Percentiles rank a stretch among this genome's conserved stretches.
Conservation (phyloP, 352 stramenopile genomes). For the Phytophthora syringae region DNA sequence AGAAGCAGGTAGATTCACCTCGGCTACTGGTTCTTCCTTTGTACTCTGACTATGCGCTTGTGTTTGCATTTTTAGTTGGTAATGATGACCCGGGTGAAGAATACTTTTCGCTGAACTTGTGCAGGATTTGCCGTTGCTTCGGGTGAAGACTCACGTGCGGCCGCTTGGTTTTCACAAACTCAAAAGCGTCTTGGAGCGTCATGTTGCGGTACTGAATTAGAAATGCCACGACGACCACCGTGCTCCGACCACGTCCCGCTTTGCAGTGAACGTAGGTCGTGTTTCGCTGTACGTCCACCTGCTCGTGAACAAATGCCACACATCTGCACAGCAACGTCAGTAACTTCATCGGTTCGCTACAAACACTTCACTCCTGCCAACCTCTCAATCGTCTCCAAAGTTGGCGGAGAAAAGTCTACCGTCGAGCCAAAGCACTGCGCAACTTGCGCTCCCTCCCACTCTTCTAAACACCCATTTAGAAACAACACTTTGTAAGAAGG, state of each 20-base stretch:
- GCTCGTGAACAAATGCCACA: constrained; percentile 66
- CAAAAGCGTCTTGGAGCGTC: constrained; percentile 61
- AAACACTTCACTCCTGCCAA: constrained; percentile 13
- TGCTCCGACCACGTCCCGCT: constrained; percentile 76
- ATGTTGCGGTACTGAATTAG: constrained; percentile 66
- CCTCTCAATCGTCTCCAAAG: constrained; percentile 63
- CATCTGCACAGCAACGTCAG: constrained; percentile 38
- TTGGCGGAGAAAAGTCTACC: constrained; percentile 70
- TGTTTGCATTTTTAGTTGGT: background rate
- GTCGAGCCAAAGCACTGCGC: constrained; percentile 72
- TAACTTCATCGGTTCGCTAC: background rate
- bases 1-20: constrained; percentile 2
- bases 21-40: background rate
- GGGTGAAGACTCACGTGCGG: constrained; percentile 71
- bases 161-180: constrained; percentile 58
- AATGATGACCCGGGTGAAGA: constrained; percentile 4
- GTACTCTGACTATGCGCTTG: constrained; percentile 3
- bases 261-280: constrained; percentile 88
- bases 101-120: constrained; percentile 40
- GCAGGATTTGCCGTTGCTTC: constrained; percentile 62
- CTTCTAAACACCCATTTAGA: constrained; percentile 29
- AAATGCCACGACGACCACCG: constrained; percentile 76
- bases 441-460: constrained; percentile 58
- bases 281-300: constrained; percentile 53
- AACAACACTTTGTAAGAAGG: background rate